phyloP scores from a whole-genome alignment of 1,139 yeast species.

The Taphrina communis region DNA sequence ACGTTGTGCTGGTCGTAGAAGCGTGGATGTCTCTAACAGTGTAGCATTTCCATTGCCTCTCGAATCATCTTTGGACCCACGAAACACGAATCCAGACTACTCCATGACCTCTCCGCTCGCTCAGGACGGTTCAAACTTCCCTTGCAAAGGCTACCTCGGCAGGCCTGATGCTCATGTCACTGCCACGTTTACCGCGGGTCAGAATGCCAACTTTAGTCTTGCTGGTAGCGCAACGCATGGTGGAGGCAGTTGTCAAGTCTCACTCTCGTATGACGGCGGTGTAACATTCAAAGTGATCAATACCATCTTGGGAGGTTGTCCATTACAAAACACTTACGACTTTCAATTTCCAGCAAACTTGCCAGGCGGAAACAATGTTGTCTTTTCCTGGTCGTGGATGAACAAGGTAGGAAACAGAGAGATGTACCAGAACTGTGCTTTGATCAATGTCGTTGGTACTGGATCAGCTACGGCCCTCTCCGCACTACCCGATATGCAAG shows the following conservation, averaged over 20 bases:
- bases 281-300: constrained; percentile 48
- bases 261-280: constrained; percentile 49
- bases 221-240: constrained; percentile 48
- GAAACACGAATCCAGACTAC: constrained; percentile 35
- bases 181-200: constrained; percentile 47
- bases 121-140: constrained; percentile 44
- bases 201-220: constrained; percentile 45
- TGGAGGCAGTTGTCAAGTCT: constrained; percentile 50
- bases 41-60: constrained; percentile 33
- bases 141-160: constrained; percentile 49
- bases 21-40: neutral
- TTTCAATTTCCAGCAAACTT: constrained; percentile 47
- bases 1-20: neutral
- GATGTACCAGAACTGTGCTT: constrained; percentile 49
- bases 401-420: constrained; percentile 49
- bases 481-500: constrained; percentile 27
- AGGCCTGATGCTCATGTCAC: constrained; percentile 46
- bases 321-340: constrained; percentile 46
- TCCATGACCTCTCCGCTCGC: constrained; percentile 36
- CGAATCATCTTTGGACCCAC: constrained; percentile 22
- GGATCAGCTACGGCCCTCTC: constrained; percentile 45
- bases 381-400: constrained; percentile 50
- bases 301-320: constrained; percentile 50
- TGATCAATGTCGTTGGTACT: constrained; percentile 47
- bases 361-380: constrained; percentile 48